These are phyloP conservation scores for Anthostomella pinea DNA, from an alignment of 2,329 filamentous ascomycete genomes.

Conservation along the genomic window DNA sequence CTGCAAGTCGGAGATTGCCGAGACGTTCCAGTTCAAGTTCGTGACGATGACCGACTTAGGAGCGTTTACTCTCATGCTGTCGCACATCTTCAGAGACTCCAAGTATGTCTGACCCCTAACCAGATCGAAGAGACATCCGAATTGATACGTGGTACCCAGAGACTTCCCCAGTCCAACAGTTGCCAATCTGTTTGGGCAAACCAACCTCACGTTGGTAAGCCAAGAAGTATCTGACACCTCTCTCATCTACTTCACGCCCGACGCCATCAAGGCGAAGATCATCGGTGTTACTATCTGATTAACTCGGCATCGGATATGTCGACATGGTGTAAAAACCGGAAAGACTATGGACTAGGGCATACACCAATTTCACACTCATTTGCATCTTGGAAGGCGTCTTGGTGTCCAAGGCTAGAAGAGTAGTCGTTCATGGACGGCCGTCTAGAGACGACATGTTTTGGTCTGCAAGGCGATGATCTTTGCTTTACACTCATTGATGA, in stretches of 20 bases:
- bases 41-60: conserved; percentile 10
- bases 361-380: no score
- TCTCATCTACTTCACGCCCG: conserved; percentile 9
- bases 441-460: no score
- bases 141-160: conserved; percentile 1
- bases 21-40: conserved; percentile 19
- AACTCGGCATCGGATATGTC: conserved; percentile 1
- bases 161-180: conserved; percentile 13
- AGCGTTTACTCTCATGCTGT: conserved; percentile 14
- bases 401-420: no score
- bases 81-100: conserved; percentile 16
- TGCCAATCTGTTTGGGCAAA: conserved; percentile 14
- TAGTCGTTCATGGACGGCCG: no score
- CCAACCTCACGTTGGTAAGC: conserved; percentile 12
- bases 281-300: conserved; percentile 16
- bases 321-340: no score
- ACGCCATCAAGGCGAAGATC: conserved; percentile 12
- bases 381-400: no score
- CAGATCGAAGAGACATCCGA: no score
- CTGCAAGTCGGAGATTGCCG: conserved; percentile 7
- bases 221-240: conserved; percentile 7
- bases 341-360: conserved; percentile 8
- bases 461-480: no score
- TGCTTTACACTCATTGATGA: no score
- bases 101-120: no score